phyloP scores from a whole-genome alignment of 352 stramenopile species.

The Stramenopiles sp. region DNA sequence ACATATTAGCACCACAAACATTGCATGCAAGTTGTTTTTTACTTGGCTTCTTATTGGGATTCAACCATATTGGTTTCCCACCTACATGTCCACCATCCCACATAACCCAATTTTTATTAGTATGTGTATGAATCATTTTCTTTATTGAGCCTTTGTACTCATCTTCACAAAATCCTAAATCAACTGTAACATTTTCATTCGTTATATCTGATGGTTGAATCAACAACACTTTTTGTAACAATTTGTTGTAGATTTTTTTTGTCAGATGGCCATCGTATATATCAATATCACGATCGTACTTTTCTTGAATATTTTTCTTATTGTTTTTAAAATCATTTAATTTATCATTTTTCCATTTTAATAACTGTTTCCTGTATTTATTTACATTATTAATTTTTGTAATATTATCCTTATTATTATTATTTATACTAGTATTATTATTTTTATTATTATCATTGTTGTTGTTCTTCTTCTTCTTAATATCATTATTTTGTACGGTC shows the following conservation, averaged over 20 bases:
- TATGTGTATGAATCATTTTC: neutral
- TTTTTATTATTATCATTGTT: too few relatives aligned
- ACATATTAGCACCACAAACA: slow-evolving; percentile 30
- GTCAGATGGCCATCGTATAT: neutral
- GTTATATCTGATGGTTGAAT: neutral
- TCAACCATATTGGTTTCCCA: slow-evolving; percentile 58
- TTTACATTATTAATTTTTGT: too few relatives aligned
- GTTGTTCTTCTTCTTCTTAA: too few relatives aligned
- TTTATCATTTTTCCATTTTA: neutral
- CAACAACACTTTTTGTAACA: neutral
- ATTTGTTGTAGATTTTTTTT: neutral
- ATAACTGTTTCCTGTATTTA: neutral
- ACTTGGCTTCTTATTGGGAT: slow-evolving; percentile 30
- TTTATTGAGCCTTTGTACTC: neutral
- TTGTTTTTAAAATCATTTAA: neutral
- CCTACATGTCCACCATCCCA: slow-evolving; percentile 79
- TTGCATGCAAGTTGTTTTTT: slow-evolving; percentile 30
- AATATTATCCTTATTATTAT: too few relatives aligned
- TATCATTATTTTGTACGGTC: too few relatives aligned
- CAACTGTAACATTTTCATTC: neutral
- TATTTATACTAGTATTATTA: too few relatives aligned
- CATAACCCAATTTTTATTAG: slow-evolving; percentile 39
- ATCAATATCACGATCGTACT: neutral
- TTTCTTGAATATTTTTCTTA: neutral
- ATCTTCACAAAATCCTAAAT: neutral